Evolutionary conservation across 257 asterid species (phyloP).

Genomic region (Buddleja alternifolia): DNA sequence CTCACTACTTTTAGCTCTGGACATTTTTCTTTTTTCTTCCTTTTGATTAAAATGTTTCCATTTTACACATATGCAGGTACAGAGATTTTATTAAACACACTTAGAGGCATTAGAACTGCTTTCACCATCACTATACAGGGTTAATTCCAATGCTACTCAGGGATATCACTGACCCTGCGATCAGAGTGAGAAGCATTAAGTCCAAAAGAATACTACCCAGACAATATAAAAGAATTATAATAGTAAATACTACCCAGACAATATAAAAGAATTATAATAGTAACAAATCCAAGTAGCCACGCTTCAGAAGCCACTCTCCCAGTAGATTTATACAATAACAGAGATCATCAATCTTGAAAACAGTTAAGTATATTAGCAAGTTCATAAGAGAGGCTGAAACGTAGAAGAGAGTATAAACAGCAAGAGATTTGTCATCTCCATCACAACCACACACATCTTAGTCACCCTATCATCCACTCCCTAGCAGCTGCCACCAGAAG

Average conservation of each 20-base stretch:
- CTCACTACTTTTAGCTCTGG: constrained; percentile 24
- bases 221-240: constrained; percentile 24
- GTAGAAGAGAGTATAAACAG: constrained; percentile 5
- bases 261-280: constrained; percentile 22
- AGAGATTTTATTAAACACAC: constrained; percentile 39
- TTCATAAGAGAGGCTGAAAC: not conserved
- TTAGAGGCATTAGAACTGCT: constrained; percentile 53
- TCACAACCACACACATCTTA: not conserved
- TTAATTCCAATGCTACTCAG: constrained; percentile 65
- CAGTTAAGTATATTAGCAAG: constrained; percentile 1
- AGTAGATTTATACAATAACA: constrained; percentile 9
- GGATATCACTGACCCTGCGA: constrained; percentile 75
- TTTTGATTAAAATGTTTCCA: constrained; percentile 23
- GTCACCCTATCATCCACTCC: not conserved
- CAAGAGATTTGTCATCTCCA: constrained; percentile 2
- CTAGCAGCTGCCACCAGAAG: constrained; percentile 10
- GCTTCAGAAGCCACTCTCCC: constrained; percentile 16
- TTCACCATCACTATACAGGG: constrained; percentile 62
- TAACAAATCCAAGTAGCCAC: constrained; percentile 22
- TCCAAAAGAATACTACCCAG: constrained; percentile 26
- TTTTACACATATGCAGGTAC: constrained; percentile 39
- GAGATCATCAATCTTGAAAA: constrained; percentile 6
- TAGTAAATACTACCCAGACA: constrained; percentile 11
- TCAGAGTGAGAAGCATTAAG: constrained; percentile 58
- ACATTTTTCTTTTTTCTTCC: too few species aligned